Evolutionary conservation across 495 filamentous ascomycete species (phyloP).

Genomic region (Aspergillus egyptiacus): DNA sequence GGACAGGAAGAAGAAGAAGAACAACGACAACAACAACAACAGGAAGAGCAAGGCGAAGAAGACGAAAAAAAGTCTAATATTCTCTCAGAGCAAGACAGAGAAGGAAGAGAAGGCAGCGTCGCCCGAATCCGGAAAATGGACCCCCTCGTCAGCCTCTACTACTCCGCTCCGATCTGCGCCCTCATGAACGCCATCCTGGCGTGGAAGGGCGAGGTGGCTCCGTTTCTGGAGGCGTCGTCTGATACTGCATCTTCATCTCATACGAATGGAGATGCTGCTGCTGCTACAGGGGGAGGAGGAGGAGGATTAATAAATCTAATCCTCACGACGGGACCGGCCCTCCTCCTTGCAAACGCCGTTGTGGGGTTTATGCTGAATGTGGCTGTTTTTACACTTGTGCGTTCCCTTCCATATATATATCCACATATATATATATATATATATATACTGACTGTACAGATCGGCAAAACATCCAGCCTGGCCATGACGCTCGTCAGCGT

Average conservation of each 20-base stretch:
- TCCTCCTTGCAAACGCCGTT: constrained; percentile 60
- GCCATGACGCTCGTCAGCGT: constrained; percentile 71
- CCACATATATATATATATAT: neutral
- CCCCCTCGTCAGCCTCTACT: constrained; percentile 77
- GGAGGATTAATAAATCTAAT: neutral
- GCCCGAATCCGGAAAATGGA: constrained; percentile 56
- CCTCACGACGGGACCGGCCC: constrained; percentile 47
- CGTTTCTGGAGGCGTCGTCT: constrained; percentile 39
- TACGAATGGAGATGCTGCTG: too few species aligned
- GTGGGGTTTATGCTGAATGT: constrained; percentile 75
- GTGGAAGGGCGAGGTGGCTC: constrained; percentile 50
- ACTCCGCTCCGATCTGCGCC: constrained; percentile 75
- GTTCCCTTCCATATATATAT: constrained; percentile 12
- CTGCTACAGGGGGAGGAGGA: too few species aligned
- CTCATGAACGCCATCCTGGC: constrained; percentile 66
- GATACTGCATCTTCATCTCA: neutral
- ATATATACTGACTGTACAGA: constrained; percentile 36
- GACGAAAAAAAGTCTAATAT: neutral
- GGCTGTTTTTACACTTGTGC: constrained; percentile 67
- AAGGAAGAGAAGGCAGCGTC: neutral
- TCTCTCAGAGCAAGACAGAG: neutral
- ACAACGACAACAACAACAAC: too few species aligned
- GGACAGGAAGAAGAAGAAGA: neutral
- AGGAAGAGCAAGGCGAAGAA: neutral
- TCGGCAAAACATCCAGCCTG: constrained; percentile 71